Base-by-base conservation (phyloP, 2,329 filamentous ascomycete genomes). In the Diatrype stigma region DNA sequence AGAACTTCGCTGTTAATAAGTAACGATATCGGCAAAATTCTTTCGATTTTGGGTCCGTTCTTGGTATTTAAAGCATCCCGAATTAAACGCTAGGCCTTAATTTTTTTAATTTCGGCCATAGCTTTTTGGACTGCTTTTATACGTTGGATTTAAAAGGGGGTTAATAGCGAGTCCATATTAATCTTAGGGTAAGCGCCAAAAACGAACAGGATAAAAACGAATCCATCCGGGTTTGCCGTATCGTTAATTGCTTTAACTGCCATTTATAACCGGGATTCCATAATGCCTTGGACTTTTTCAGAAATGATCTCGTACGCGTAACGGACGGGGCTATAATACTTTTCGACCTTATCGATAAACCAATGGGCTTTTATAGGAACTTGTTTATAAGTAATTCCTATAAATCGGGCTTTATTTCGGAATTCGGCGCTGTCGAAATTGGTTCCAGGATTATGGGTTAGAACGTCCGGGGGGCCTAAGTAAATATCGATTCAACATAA, bases 401-500 rank as follows among this genome's bases (percentile, higher is more conserved):
- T 14, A 7, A 34, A 14, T 7, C 30, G 30, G 7, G 30, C 30
- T 14, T 34, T 14, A 34, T 34, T 34, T 7, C 30, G 30, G 30
- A 34, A 34, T 14, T 34, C 30, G 14, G 30, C 14, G 14, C 30
- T 34, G 30, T 46, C 32, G 37, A 49, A 49, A 38, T 49, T 49
- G 14, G 47, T 49, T 11, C 47, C 38, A 19, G 47, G 37, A 23
- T 49, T 28, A 23, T 49, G 38, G 3, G 40, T 49, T 3, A 49
- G 19, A 6, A 45, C 19, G 28, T 49, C 47, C 3, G 47, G 47
- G 3, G 47, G 47, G 10, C 47, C 47, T 10, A 49, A 38, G 19
- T 48, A 48, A 6, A 38, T 49, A 28, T 49, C 47, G 3, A 49
- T 49, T 38, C 47, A 49, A 23, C 38, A 45, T 22, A 32, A 14